Evolutionary conservation across 352 stramenopile genomes (phyloP).

Genomic region (Phytophthora cactorum): DNA sequence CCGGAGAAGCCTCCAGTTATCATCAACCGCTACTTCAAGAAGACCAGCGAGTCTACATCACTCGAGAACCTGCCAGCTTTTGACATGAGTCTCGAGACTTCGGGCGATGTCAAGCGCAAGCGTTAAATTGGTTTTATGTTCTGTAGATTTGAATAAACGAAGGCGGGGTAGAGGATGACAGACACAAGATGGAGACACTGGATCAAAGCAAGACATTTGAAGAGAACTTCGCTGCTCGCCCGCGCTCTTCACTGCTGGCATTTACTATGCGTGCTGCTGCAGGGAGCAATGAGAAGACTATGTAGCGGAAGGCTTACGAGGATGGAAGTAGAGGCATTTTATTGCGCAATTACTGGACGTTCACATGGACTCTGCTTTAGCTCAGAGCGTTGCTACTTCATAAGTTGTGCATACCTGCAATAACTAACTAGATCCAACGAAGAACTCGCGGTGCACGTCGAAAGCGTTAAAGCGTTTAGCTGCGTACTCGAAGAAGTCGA

Average conservation of each 20-base stretch:
- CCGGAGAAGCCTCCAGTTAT: conserved; percentile 77
- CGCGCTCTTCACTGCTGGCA: neutral
- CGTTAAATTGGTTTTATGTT: conserved; percentile 48
- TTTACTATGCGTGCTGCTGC: conserved; percentile 1
- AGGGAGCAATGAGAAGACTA: too few species aligned
- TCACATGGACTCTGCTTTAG: conserved; percentile 34
- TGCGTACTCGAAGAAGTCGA: conserved; percentile 90
- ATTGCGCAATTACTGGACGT: conserved; percentile 36
- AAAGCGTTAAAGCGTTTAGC: conserved; percentile 85
- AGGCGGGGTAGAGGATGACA: neutral
- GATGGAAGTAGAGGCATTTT: conserved; percentile 38
- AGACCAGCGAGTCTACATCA: conserved; percentile 87
- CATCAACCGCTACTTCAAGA: conserved; percentile 89
- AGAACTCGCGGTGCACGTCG: conserved; percentile 73
- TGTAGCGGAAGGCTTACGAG: neutral
- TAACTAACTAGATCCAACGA: conserved; percentile 50
- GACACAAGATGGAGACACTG: too few species aligned
- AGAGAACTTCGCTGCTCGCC: neutral
- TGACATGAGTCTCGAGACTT: conserved; percentile 84
- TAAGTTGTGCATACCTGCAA: conserved; percentile 9
- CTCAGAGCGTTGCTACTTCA: conserved; percentile 20
- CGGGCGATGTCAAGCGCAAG: conserved; percentile 88
- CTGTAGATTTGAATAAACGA: conserved; percentile 18
- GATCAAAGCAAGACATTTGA: conserved; percentile 11
- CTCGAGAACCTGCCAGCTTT: conserved; percentile 89